Conservation (phyloP, 2,329 filamentous ascomycete genomes). For the Fusarium clavum region DNA sequence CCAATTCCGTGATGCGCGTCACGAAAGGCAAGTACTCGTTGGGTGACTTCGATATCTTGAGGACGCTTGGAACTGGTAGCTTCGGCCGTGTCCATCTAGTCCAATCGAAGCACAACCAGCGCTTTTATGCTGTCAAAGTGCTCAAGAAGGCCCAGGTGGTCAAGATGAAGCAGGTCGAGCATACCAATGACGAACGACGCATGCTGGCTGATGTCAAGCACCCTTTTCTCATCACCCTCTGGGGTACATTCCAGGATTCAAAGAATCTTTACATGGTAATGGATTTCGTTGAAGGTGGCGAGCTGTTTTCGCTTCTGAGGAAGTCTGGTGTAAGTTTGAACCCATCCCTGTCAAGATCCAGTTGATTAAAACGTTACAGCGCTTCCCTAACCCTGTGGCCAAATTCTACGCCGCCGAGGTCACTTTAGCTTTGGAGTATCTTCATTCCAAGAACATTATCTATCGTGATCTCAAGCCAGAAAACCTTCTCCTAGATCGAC, state of each 20-base stretch:
- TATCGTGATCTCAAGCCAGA: constrained; percentile 98
- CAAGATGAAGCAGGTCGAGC: constrained; percentile 99
- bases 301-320: constrained; percentile 92
- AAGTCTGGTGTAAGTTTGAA: constrained; percentile 81
- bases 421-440: constrained; percentile 92
- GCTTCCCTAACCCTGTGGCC: constrained; percentile 97
- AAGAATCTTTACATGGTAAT: constrained; percentile 99
- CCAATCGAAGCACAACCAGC: constrained; percentile 97
- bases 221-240: constrained; percentile 96
- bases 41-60: constrained; percentile 86
- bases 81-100: constrained; percentile 97
- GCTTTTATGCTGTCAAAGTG: constrained; percentile 98
- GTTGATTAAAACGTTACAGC: constrained; percentile 62
- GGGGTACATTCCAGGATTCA: constrained; percentile 97
- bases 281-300: constrained; percentile 99
- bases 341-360: background rate
- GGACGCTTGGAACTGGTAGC: constrained; percentile 94
- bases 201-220: constrained; percentile 99
- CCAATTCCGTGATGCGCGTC: constrained; percentile 64
- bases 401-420: constrained; percentile 99
- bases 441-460: constrained; percentile 95
- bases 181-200: constrained; percentile 96
- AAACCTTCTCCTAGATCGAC: constrained; percentile 89
- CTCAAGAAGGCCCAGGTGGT: constrained; percentile 98
- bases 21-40: constrained; percentile 99